A percentile compares a stretch with the other conserved stretches of the same genome.
Evolutionary conservation across 108 stramenopile species (phyloP).

Genomic region (Bacterosira constricta): DNA sequence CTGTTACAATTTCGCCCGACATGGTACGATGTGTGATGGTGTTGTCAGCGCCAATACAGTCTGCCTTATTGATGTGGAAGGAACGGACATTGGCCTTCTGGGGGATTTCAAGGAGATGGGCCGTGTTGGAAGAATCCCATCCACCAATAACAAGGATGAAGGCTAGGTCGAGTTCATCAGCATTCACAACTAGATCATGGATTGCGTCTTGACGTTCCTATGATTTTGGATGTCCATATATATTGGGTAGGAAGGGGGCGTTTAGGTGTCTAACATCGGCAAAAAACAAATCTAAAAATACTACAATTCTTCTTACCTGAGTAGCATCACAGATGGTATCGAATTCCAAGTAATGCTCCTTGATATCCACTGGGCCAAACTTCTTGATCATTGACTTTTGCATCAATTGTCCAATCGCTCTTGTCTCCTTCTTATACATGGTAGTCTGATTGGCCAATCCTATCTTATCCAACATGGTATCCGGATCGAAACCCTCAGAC

Average conservation of each 20-base stretch:
- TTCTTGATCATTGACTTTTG: constrained; percentile 92
- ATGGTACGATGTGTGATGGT: constrained; percentile 87
- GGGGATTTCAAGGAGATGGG: constrained; percentile 94
- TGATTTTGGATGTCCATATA: neutral
- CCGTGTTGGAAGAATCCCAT: constrained; percentile 97
- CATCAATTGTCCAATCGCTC: constrained; percentile 91
- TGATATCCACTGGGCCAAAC: constrained; percentile 79
- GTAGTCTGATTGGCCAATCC: constrained; percentile 98
- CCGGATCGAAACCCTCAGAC: constrained; percentile 94
- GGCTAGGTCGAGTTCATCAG: constrained; percentile 70
- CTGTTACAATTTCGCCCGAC: constrained; percentile 85
- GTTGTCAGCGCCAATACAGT: constrained; percentile 89
- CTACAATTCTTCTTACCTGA: constrained; percentile 66
- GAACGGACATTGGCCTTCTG: constrained; percentile 78
- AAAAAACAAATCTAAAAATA: neutral
- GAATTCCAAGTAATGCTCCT: constrained; percentile 91
- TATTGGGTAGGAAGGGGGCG: neutral
- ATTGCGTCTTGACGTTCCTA: constrained; percentile 96
- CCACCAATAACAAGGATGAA: constrained; percentile 97
- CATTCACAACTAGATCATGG: constrained; percentile 84
- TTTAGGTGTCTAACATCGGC: no score
- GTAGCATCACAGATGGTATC: constrained; percentile 99
- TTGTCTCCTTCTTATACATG: constrained; percentile 98
- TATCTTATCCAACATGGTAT: constrained; percentile 90
- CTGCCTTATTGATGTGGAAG: constrained; percentile 93